phyloP scores from a whole-genome alignment of 2,329 filamentous ascomycete genomes.

The Talaromyces sp. region DNA sequence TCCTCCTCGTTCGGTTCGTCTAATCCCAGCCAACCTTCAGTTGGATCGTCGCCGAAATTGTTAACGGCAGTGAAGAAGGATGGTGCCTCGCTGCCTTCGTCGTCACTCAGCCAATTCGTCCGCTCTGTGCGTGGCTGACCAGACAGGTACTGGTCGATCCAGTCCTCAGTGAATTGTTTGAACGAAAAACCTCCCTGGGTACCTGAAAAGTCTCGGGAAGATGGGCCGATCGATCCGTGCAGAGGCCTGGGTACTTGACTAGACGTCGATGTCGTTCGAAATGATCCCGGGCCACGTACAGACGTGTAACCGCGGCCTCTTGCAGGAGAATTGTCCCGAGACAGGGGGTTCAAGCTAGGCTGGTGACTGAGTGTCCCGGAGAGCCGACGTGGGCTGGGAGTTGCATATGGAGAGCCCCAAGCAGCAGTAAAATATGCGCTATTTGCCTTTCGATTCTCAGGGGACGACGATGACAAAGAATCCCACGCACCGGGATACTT shows the following conservation, averaged over 20 bases:
- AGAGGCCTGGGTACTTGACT: conserved; percentile 22
- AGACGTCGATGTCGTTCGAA: conserved; percentile 25
- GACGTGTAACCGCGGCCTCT: conserved; percentile 21
- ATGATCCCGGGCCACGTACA: conserved; percentile 23
- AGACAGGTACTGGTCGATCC: conserved; percentile 81
- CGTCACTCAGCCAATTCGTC: conserved; percentile 79
- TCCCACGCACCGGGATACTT: conserved; percentile 31
- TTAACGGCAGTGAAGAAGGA: conserved; percentile 47
- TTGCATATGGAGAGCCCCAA: conserved; percentile 87
- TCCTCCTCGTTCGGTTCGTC: conserved; percentile 36
- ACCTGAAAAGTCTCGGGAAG: conserved; percentile 23
- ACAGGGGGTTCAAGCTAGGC: conserved; percentile 39
- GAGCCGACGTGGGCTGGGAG: conserved; percentile 47
- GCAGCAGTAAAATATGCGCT: conserved; percentile 65
- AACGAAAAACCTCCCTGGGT: conserved; percentile 32
- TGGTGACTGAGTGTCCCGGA: conserved; percentile 40
- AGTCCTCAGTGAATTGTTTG: conserved; percentile 68
- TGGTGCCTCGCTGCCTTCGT: conserved; percentile 67
- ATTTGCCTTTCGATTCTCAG: conserved; percentile 40
- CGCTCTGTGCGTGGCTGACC: conserved; percentile 63
- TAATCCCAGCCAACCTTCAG: conserved; percentile 42
- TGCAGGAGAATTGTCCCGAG: conserved; percentile 31
- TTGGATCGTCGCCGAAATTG: conserved; percentile 37
- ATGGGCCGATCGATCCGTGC: conserved; percentile 25
- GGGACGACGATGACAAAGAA: conserved; percentile 33